These are phyloP conservation scores for Zopfia rhizophila DNA, from an alignment of 2,329 filamentous ascomycete species.

Conservation along the genomic window DNA sequence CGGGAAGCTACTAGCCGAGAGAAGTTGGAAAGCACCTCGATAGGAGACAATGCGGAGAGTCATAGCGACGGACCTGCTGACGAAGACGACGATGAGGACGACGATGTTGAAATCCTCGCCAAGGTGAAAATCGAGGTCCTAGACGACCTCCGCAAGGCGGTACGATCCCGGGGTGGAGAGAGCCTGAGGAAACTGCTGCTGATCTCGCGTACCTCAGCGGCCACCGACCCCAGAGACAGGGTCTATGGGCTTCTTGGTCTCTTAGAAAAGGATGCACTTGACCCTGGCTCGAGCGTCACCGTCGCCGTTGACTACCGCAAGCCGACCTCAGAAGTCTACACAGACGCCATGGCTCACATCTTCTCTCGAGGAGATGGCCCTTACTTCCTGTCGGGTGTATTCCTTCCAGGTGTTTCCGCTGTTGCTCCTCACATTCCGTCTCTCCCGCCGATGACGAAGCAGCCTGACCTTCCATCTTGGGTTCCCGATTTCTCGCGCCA, in stretches of 20 bases:
- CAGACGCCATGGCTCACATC: neutral
- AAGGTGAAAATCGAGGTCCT: neutral
- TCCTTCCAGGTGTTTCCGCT: neutral
- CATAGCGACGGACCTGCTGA: too few relatives aligned
- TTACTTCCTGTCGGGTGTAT: neutral
- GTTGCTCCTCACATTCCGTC: too few relatives aligned
- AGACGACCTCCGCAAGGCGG: neutral
- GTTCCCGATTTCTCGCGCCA: neutral
- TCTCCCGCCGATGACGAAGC: too few relatives aligned
- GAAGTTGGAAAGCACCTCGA: too few relatives aligned
- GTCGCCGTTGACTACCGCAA: neutral
- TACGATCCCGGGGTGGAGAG: neutral
- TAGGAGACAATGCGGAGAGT: too few relatives aligned
- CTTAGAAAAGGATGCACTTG: neutral
- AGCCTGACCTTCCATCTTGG: neutral
- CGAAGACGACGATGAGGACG: neutral
- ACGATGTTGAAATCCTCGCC: conserved; percentile 1
- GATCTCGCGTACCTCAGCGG: neutral
- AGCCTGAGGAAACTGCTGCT: neutral
- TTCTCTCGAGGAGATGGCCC: neutral
- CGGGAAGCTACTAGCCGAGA: too few relatives aligned
- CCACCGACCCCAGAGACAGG: conserved; percentile 1
- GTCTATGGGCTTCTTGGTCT: neutral
- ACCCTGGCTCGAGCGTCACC: too few relatives aligned
- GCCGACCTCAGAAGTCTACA: neutral